These are phyloP conservation scores for Apiospora pterosperma DNA, from an alignment of 2,329 filamentous ascomycete species.

Conservation along the genomic window DNA sequence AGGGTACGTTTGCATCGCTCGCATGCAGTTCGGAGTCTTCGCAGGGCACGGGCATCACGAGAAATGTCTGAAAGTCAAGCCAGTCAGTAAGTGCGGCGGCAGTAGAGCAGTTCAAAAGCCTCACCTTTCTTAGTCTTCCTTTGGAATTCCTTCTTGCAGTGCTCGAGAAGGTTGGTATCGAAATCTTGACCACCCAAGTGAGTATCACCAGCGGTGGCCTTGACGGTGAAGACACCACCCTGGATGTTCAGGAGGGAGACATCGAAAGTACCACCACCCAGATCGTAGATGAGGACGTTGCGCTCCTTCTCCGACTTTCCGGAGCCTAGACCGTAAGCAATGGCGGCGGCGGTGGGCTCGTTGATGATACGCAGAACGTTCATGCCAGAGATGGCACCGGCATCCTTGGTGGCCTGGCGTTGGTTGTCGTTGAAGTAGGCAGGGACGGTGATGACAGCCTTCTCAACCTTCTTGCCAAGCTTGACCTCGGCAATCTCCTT, in stretches of 20 bases:
- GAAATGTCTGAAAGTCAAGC: slow-evolving; percentile 41
- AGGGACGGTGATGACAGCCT: slow-evolving; percentile 97
- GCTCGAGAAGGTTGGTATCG: slow-evolving; percentile 90
- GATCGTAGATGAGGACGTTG: slow-evolving; percentile 99
- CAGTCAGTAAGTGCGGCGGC: not conserved
- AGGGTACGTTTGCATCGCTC: slow-evolving; percentile 99
- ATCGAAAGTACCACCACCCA: slow-evolving; percentile 99
- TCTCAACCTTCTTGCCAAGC: slow-evolving; percentile 97
- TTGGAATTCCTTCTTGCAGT: slow-evolving; percentile 95
- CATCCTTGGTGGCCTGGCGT: slow-evolving; percentile 98
- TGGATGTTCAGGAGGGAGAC: slow-evolving; percentile 98
- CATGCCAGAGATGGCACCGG: slow-evolving; percentile 92
- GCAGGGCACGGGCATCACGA: slow-evolving; percentile 84
- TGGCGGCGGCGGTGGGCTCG: slow-evolving; percentile 97
- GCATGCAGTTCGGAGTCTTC: slow-evolving; percentile 94
- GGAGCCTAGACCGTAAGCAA: slow-evolving; percentile 94
- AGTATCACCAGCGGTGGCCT: slow-evolving; percentile 96
- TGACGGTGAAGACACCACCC: slow-evolving; percentile 98
- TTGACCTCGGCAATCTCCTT: slow-evolving; percentile 98
- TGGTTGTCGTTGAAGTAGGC: slow-evolving; percentile 99
- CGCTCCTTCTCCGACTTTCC: slow-evolving; percentile 97
- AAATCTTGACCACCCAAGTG: slow-evolving; percentile 96
- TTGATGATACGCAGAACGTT: slow-evolving; percentile 99
- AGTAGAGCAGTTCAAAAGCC: not conserved
- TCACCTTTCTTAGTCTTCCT: slow-evolving; percentile 69